Percentiles rank a stretch among this genome's conserved stretches.
These are phyloP conservation scores for Pythium oligandrum DNA, from an alignment of 352 stramenopile genomes.

Conservation along the genomic window DNA sequence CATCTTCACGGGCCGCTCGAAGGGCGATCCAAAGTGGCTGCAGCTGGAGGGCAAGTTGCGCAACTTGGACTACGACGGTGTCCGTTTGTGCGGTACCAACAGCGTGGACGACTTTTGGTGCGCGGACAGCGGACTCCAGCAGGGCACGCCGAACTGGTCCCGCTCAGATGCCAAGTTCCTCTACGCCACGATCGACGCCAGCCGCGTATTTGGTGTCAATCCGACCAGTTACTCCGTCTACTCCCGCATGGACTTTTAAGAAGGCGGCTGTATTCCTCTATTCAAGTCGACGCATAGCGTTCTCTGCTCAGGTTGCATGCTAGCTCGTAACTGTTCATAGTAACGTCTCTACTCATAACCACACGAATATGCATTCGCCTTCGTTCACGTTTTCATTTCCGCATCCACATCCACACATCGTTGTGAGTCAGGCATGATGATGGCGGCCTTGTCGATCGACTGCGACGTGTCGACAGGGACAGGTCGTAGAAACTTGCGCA, in stretches of 20 bases:
- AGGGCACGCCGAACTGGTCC: conserved; percentile 11
- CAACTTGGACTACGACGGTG: conserved; percentile 24
- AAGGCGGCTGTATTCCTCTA: too few species aligned
- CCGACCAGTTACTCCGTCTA: conserved; percentile 4
- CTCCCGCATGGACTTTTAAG: conserved; percentile 7
- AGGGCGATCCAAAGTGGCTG: conserved; percentile 20
- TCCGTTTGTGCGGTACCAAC: conserved; percentile 18
- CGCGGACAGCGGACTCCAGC: conserved; percentile 11
- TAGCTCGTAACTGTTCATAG: too few species aligned
- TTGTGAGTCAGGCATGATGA: too few species aligned
- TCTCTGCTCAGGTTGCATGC: too few species aligned
- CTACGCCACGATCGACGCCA: conserved; percentile 6
- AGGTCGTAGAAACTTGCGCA: too few species aligned
- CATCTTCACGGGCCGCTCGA: conserved; percentile 12
- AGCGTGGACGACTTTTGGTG: conserved; percentile 12
- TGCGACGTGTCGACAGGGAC: too few species aligned
- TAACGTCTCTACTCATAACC: too few species aligned
- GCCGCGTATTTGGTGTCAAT: conserved; percentile 6
- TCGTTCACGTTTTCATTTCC: too few species aligned
- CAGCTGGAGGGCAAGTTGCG: conserved; percentile 14
- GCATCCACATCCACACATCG: too few species aligned
- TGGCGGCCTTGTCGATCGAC: too few species aligned
- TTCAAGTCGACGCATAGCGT: too few species aligned
- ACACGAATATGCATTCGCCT: too few species aligned
- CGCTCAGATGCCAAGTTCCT: conserved; percentile 10